Conservation (phyloP, 2,329 filamentous ascomycete genomes). For the Geoglossum cookeanum region DNA sequence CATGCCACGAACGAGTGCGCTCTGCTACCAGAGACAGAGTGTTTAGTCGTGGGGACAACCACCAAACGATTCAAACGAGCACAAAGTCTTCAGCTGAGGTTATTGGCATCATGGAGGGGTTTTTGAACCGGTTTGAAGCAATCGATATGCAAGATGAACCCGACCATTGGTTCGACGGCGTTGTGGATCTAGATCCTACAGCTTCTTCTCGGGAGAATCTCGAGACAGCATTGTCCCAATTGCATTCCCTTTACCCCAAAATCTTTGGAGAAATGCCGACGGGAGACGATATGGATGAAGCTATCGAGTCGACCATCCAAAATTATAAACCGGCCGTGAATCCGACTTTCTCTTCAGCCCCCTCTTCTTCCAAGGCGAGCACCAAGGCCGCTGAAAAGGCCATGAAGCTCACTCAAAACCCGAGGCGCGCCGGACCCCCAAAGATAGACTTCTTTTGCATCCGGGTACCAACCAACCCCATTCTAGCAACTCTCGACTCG, state of each 20-base stretch:
- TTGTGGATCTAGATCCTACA: constrained; percentile 69
- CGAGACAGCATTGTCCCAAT: constrained; percentile 51
- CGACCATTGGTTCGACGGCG: constrained; percentile 61
- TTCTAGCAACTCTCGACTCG: constrained; percentile 43
- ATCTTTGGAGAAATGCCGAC: constrained; percentile 54
- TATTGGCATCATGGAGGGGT: constrained; percentile 84
- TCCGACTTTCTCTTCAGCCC: constrained; percentile 39
- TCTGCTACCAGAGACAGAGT: constrained; percentile 61
- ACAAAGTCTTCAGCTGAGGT: constrained; percentile 55
- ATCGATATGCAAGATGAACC: constrained; percentile 47
- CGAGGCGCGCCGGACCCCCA: constrained; percentile 16
- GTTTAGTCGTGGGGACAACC: constrained; percentile 75
- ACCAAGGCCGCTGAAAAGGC: constrained; percentile 13
- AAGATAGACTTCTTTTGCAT: constrained; percentile 50
- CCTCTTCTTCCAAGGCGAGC: constrained; percentile 25
- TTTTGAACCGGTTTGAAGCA: constrained; percentile 69
- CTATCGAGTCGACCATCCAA: constrained; percentile 54
- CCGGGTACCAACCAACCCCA: constrained; percentile 29
- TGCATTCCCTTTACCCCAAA: constrained; percentile 62
- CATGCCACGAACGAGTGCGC: constrained; percentile 40
- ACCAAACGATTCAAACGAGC: constrained; percentile 88
- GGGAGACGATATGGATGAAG: constrained; percentile 55
- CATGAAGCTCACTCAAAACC: constrained; percentile 16
- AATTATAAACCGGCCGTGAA: constrained; percentile 60
- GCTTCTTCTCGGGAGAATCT: constrained; percentile 69